phyloP scores from a whole-genome alignment of 345 rosid species.

The Pelargonium nanum region DNA sequence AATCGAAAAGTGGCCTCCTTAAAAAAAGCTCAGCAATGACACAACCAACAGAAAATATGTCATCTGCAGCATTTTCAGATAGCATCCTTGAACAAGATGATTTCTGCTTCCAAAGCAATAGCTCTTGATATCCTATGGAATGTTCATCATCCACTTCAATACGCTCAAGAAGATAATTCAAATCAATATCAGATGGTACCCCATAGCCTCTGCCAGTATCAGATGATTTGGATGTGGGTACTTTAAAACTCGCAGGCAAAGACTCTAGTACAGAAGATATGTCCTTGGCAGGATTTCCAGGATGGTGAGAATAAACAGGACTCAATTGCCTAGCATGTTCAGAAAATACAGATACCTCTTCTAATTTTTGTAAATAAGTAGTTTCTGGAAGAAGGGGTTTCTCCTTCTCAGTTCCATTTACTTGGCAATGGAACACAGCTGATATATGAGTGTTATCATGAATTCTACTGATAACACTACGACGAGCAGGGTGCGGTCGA shows the following conservation, averaged over 20 bases:
- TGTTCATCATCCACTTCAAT: constrained; percentile 40
- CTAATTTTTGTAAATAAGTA: constrained; percentile 48
- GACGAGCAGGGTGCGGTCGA: constrained; percentile 65
- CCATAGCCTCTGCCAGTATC: constrained; percentile 21
- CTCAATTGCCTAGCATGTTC: constrained; percentile 56
- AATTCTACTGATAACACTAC: constrained; percentile 23
- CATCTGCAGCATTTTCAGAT: constrained; percentile 41
- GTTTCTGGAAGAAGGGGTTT: constrained; percentile 38
- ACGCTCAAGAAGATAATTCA: constrained; percentile 59
- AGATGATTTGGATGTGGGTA: constrained; percentile 20
- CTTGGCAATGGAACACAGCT: constrained; percentile 23
- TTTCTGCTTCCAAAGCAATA: constrained; percentile 64
- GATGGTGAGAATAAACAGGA: constrained; percentile 39
- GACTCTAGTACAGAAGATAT: constrained; percentile 23
- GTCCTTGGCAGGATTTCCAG: constrained; percentile 13
- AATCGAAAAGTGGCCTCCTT: constrained; percentile 62
- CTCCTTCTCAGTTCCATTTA: constrained; percentile 27
- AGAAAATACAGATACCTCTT: constrained; percentile 67
- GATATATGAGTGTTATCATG: constrained; percentile 16
- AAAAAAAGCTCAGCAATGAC: constrained; percentile 74
- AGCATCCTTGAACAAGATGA: constrained; percentile 20
- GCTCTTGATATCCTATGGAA: constrained; percentile 53
- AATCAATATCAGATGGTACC: constrained; percentile 33
- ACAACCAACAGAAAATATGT: constrained; percentile 79
- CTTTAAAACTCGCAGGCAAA: constrained; percentile 18